These are phyloP conservation scores for Clonostachys rhizophaga DNA, from an alignment of 2,329 filamentous ascomycete species.

Conservation along the genomic window DNA sequence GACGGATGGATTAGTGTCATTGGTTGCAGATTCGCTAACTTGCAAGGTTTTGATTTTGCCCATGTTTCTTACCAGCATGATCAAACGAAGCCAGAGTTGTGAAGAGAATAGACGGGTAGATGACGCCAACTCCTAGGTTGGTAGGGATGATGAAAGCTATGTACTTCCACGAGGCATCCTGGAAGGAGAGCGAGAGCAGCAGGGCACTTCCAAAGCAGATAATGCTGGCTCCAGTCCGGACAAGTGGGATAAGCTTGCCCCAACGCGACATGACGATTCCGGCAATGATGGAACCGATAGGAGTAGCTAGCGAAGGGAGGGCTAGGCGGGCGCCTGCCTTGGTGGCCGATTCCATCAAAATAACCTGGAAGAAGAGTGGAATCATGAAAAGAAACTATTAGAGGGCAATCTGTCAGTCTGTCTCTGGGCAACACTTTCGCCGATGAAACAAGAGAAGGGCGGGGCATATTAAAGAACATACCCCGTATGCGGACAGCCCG, in stretches of 20 bases:
- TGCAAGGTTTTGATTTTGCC: neutral
- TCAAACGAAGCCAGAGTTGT: constrained; percentile 59
- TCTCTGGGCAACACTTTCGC: neutral
- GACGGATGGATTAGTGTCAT: constrained; percentile 1
- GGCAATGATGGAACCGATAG: constrained; percentile 49
- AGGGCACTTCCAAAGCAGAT: constrained; percentile 50
- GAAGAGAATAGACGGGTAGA: constrained; percentile 54
- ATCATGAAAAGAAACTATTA: constrained; percentile 61
- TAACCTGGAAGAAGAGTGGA: constrained; percentile 66
- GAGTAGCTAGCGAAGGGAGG: constrained; percentile 56
- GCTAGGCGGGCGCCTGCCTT: constrained; percentile 60
- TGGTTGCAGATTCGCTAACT: neutral
- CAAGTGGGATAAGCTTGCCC: constrained; percentile 43
- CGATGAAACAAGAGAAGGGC: too few species aligned
- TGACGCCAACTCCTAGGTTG: constrained; percentile 55
- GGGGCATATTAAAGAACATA: constrained; percentile 23
- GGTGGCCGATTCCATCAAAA: constrained; percentile 59
- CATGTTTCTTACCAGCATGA: constrained; percentile 43
- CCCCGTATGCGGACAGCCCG: constrained; percentile 57
- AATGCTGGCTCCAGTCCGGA: constrained; percentile 42
- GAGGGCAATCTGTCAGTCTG: neutral
- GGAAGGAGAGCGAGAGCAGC: constrained; percentile 40
- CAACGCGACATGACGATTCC: constrained; percentile 56
- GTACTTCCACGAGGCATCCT: constrained; percentile 49
- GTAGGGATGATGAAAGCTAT: constrained; percentile 52